Evolutionary conservation across 306 rosid genomes (phyloP).

Genomic region (Sophora flavescens): DNA sequence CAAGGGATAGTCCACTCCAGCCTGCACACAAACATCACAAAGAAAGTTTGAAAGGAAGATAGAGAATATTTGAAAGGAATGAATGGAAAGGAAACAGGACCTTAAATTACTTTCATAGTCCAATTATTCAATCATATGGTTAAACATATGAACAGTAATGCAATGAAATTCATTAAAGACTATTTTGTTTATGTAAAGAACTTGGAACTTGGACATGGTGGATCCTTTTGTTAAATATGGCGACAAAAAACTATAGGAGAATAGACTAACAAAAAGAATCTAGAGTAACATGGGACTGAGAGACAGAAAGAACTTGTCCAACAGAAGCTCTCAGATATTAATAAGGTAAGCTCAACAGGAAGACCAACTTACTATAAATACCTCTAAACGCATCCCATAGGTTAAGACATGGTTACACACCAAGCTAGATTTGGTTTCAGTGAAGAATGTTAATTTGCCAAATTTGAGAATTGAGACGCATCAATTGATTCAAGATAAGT

Average conservation of each 20-base stretch:
- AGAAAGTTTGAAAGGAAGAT: constrained; percentile 16
- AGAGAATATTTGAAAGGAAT: constrained; percentile 8
- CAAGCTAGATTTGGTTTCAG: constrained; percentile 13
- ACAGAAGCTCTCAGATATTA: constrained; percentile 7
- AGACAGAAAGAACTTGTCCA: background rate
- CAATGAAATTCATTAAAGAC: constrained; percentile 21
- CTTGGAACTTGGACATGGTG: background rate
- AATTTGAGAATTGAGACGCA: constrained; percentile 35
- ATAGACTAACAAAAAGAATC: background rate
- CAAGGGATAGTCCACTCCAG: constrained; percentile 31
- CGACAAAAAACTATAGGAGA: background rate
- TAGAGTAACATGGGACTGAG: background rate
- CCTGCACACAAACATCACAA: constrained; percentile 45
- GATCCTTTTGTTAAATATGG: background rate
- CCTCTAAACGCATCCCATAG: background rate
- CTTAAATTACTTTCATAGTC: background rate
- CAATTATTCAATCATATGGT: constrained; percentile 9
- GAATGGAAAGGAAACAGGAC: background rate
- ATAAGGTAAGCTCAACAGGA: background rate
- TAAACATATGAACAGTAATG: background rate
- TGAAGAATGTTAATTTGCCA: background rate
- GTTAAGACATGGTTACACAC: background rate
- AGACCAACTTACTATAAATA: background rate
- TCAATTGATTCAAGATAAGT: constrained; percentile 1
- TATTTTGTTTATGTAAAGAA: constrained; percentile 14